Base-by-base conservation (phyloP, 2,329 filamentous ascomycete species). In the Epichloe glyceriae region DNA sequence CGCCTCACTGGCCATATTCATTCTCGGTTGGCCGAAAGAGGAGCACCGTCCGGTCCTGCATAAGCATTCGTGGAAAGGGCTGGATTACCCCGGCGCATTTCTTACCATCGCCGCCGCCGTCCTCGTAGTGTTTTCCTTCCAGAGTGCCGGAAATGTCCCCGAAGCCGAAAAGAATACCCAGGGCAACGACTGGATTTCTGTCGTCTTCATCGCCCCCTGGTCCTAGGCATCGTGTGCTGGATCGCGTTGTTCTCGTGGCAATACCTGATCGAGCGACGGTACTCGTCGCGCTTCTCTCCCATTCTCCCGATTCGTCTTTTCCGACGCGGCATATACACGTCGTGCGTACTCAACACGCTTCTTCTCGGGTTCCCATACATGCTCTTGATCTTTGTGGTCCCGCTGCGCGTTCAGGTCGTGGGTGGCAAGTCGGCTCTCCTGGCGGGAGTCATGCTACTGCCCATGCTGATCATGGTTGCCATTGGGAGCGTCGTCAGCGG, bases 51-150 rank as follows among this genome's bases (percentile, higher is more conserved):
- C 68, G 1, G 55, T 58, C 15, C 53, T 67, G 4, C 60, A 71
- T 43, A 64, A 63, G 30, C 65, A 69, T 35, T 61, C 67, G 3
- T 78, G 73, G 73, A 70, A 61, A 33, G 67, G 76, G 43, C 64
- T 82, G 39, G 79, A 82, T 55, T 69, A 74, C 49, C 41, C 75
- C 4, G 78, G 78, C 11, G 75, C 75, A 0, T 54, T 74, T n/a
- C 65, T 82, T 20, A 63, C 79, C 12, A 69, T 82, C 8, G 65
- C 72, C 3, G 72, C 75, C 1, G 72, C 77, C 0, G 72, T 78
- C 0, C 67, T 81, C 2, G 67, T 80, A 4, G 74, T 80, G 0
- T 80, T 79, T 55, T 67, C 78, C 2, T 79, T 82, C 51, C 77
- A 82, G 56, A 73, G 73, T 54, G 70, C 70, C 3, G 72, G 72